These are phyloP conservation scores for Candida orba DNA, from an alignment of 805 yeast genomes.

Conservation along the genomic window DNA sequence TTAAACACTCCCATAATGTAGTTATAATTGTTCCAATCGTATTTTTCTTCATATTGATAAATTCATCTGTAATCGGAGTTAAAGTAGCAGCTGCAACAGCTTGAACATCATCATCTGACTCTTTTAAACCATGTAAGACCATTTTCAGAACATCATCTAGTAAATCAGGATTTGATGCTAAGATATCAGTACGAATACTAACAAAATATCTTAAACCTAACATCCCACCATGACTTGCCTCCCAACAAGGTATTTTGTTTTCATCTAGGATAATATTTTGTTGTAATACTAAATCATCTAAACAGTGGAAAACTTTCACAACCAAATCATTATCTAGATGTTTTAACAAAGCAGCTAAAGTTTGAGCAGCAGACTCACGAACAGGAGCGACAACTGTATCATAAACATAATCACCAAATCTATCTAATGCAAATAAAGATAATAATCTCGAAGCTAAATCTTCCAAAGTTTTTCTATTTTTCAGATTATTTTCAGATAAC, in stretches of 20 bases:
- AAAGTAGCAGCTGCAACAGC: conserved; percentile 93
- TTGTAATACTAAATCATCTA: conserved; percentile 68
- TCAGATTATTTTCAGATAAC: conserved; percentile 50
- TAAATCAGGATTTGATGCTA: conserved; percentile 46
- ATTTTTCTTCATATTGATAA: conserved; percentile 54
- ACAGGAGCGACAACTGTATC: conserved; percentile 99
- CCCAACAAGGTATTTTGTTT: conserved; percentile 66
- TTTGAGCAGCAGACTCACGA: conserved; percentile 92
- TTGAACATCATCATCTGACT: conserved; percentile 89
- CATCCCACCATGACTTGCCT: conserved; percentile 97
- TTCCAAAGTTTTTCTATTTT: conserved; percentile 68
- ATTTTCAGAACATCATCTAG: conserved; percentile 70
- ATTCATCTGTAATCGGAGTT: conserved; percentile 82
- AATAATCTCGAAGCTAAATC: conserved; percentile 82
- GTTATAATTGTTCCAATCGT: conserved; percentile 41
- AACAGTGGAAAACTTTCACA: conserved; percentile 52
- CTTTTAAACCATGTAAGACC: conserved; percentile 79
- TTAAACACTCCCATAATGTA: conserved; percentile 87
- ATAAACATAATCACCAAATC: conserved; percentile 95
- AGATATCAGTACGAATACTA: conserved; percentile 76
- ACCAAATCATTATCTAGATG: conserved; percentile 56
- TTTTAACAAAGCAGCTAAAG: conserved; percentile 80
- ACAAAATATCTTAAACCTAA: conserved; percentile 89
- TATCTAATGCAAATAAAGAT: conserved; percentile 82
- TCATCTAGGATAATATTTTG: conserved; percentile 24